Evolutionary conservation across 495 filamentous ascomycete species (phyloP).

Genomic region (Chaetomium tenue): DNA sequence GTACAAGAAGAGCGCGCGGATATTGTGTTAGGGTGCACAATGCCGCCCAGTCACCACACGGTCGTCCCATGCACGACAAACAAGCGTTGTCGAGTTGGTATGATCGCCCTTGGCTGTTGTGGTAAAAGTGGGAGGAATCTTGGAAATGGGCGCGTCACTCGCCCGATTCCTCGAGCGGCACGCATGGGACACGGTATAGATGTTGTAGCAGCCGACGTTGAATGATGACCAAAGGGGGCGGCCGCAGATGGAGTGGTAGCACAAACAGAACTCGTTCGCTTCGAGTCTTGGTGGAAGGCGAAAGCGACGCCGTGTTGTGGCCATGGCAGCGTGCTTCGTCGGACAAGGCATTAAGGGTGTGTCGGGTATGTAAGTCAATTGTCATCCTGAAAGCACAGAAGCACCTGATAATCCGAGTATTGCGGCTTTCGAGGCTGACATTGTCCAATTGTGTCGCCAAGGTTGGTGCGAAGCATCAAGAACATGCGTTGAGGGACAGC

Average conservation of each 20-base stretch:
- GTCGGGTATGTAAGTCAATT: conserved; percentile 7
- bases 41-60: background rate
- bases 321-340: conserved; percentile 17
- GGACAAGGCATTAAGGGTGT: conserved; percentile 16
- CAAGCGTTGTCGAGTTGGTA: background rate
- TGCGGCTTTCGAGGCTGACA: background rate
- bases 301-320: conserved; percentile 20
- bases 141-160: conserved; percentile 20
- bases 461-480: background rate
- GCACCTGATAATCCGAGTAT: conserved; percentile 6
- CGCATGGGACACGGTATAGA: conserved; percentile 5
- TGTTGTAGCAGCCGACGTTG: background rate
- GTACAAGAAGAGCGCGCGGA: conserved; percentile 31
- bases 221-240: conserved; percentile 5
- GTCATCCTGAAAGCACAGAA: background rate
- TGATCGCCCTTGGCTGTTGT: background rate
- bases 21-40: conserved; percentile 29
- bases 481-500: background rate
- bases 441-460: background rate
- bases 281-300: conserved; percentile 11
- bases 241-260: conserved; percentile 24
- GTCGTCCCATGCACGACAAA: background rate
- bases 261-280: conserved; percentile 22
- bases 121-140: background rate
- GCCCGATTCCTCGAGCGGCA: conserved; percentile 13